Conservation (phyloP, 1,284 basidiomycete genomes). For the Leucoagaricus sp. region DNA sequence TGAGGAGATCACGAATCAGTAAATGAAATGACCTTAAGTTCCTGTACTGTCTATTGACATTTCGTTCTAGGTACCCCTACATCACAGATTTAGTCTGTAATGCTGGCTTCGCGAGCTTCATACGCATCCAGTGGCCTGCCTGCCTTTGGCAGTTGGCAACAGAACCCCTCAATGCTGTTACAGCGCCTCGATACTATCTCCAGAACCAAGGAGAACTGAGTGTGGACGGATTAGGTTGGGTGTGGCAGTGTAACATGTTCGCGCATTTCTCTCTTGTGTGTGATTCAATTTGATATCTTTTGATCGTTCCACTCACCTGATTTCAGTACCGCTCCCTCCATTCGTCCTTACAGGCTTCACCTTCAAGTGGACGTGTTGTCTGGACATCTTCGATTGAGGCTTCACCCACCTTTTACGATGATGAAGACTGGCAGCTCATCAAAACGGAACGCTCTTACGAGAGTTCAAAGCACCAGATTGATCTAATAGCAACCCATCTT, state of each 20-base stretch:
- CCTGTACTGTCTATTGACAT: constrained; percentile 4
- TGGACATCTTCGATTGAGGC: constrained; percentile 84
- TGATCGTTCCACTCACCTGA: not conserved
- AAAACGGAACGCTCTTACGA: constrained; percentile 69
- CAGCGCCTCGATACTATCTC: constrained; percentile 60
- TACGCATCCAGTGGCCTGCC: constrained; percentile 54
- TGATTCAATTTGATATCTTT: constrained; percentile 17
- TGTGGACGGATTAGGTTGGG: constrained; percentile 73
- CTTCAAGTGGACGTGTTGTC: constrained; percentile 62
- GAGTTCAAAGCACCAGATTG: constrained; percentile 79
- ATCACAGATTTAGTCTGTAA: constrained; percentile 84
- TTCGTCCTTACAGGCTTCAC: constrained; percentile 46
- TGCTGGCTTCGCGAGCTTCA: constrained; percentile 74
- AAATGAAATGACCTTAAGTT: constrained; percentile 25
- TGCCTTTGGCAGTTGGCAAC: constrained; percentile 54
- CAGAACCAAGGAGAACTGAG: constrained; percentile 66
- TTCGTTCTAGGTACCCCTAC: constrained; percentile 69
- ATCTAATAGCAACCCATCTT: constrained; percentile 66
- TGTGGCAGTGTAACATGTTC: constrained; percentile 88
- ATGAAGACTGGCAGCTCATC: constrained; percentile 75
- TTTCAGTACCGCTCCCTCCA: constrained; percentile 61
- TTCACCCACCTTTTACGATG: constrained; percentile 52
- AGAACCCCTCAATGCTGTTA: constrained; percentile 50
- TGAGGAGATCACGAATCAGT: constrained; percentile 57
- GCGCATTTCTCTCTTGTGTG: constrained; percentile 81